Base-by-base conservation (phyloP, 2,329 filamentous ascomycete genomes). In the Cercospora canescens region DNA sequence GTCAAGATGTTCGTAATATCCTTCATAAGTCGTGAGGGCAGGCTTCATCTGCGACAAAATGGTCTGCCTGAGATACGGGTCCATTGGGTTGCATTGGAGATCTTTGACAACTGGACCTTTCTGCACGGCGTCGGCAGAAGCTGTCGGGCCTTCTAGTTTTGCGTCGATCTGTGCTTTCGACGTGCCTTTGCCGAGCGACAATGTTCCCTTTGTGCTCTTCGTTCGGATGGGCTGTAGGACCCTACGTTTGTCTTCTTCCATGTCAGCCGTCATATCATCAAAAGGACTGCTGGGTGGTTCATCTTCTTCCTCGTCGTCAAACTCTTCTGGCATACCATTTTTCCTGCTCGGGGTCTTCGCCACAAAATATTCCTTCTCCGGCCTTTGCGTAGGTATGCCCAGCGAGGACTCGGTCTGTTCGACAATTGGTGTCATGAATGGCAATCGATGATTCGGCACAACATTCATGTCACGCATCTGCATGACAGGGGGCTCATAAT, bases 401-500 rank as follows among this genome's bases (percentile, higher is more conserved):
- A 98, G 81, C 0, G 94, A 97, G 11, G 89, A 91, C 79, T 99
- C 95, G 0, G 95, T 99, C 73, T 93, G 89, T 79, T 99, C 95
- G 1, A 95, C 94, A 71, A 99, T 99, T 1, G 95, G 95, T 0
- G 95, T 99, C 95, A 99, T 98, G 78, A 98, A 99, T 3, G 94
- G 95, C 9, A 98, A 84, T 62, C 94, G 90, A 79, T 94, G 97
- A 75, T 97, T 96, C 66, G 93, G 93, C 78, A 90, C 85, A 77
- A 93, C 86, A 37, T 82, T 86, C 75, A 92, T 88, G 78, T 97
- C 91, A 75, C 93, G 89, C 84, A 91, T 97, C 65, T 92, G 91
- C 56, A 89, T 86, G 16, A 69, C 67, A 18, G 92, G 90, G 52
- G 92, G 88, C 71, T 94, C 88, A 77, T 93, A 96, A 77, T 96